Conservation (phyloP, 495 filamentous ascomycete genomes). For the Elaphomyces granulatus region DNA sequence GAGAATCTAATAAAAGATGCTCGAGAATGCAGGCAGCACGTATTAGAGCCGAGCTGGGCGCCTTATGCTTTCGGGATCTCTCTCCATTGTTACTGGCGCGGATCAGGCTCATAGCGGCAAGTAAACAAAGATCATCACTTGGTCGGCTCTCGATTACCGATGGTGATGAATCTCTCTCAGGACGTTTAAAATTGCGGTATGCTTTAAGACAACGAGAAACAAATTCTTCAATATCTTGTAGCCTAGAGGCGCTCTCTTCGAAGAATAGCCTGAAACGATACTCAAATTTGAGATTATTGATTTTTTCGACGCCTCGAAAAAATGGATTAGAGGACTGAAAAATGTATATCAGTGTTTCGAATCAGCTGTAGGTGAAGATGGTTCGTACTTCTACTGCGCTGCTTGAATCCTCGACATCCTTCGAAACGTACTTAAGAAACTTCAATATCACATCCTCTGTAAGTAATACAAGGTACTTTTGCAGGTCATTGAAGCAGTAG, state of each 20-base stretch:
- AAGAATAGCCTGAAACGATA: conserved; percentile 38
- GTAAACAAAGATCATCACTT: conserved; percentile 40
- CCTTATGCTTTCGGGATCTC: conserved; percentile 8
- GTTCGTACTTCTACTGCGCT: background rate
- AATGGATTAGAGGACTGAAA: conserved; percentile 3
- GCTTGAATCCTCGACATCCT: conserved; percentile 11
- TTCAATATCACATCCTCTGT: conserved; percentile 21
- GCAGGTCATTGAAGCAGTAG: conserved; percentile 41
- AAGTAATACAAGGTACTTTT: conserved; percentile 28
- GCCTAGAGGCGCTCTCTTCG: conserved; percentile 17
- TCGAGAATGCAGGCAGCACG: conserved; percentile 38
- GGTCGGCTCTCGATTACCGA: conserved; percentile 40
- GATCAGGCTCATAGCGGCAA: conserved; percentile 42
- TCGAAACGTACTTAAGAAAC: conserved; percentile 24
- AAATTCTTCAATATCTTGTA: conserved; percentile 27
- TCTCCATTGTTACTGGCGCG: conserved; percentile 20
- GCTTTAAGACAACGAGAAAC: conserved; percentile 32
- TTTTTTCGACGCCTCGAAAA: conserved; percentile 21
- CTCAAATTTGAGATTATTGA: conserved; percentile 43
- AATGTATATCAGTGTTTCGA: conserved; percentile 5
- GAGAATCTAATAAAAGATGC: conserved; percentile 33
- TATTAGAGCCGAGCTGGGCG: conserved; percentile 30
- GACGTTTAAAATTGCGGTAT: conserved; percentile 21
- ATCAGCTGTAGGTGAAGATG: background rate
- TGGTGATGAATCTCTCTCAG: conserved; percentile 9